phyloP scores from a whole-genome alignment of 163 green algal genomes.

The Volvox carteri region DNA sequence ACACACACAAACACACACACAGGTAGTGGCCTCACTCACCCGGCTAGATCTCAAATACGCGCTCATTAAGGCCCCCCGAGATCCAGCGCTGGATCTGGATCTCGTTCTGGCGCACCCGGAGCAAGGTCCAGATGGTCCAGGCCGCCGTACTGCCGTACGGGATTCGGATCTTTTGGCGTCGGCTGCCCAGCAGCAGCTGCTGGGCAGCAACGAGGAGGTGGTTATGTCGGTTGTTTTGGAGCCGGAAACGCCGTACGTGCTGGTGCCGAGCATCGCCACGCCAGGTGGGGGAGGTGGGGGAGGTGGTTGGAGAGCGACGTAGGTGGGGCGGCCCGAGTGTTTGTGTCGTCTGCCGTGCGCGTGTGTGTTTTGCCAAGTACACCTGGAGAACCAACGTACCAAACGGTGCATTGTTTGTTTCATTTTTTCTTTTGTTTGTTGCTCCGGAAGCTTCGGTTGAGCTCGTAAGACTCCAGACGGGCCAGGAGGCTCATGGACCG shows the following conservation, averaged over 20 bases:
- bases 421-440: too few species aligned
- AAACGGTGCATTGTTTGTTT: too few species aligned
- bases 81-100: conserved; percentile 40
- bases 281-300: too few species aligned
- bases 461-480: too few species aligned
- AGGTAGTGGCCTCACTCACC: conserved; percentile 64
- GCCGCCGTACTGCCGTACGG: conserved; percentile 8
- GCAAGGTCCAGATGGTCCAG: conserved; percentile 31
- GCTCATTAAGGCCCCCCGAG: conserved; percentile 56
- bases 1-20: too few species aligned
- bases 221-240: conserved; percentile 64
- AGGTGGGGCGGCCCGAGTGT: background rate
- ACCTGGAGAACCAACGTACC: background rate
- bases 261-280: conserved; percentile 57
- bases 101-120: background rate
- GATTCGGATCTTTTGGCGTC: conserved; percentile 19
- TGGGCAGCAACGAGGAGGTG: conserved; percentile 56
- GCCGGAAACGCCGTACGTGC: conserved; percentile 69
- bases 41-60: conserved; percentile 68
- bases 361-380: too few species aligned
- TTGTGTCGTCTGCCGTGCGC: background rate
- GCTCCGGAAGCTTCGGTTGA: too few species aligned
- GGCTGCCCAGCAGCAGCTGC: background rate
- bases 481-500: too few species aligned
- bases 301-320: too few species aligned